Evolutionary conservation across 1,284 basidiomycete species (phyloP).

Genomic region (Tranzscheliella williamsii): DNA sequence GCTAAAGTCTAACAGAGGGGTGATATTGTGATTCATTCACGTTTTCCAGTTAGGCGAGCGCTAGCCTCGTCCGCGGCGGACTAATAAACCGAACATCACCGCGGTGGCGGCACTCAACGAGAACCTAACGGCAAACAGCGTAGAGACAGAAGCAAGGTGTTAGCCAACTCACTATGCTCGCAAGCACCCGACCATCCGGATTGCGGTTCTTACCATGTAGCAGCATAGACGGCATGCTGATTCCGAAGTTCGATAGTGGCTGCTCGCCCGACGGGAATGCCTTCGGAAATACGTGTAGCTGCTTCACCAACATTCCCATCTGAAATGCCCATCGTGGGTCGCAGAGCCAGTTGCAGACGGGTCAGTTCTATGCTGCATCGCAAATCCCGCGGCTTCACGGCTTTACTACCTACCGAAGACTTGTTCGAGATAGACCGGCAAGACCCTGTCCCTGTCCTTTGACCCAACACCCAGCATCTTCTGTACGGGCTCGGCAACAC

Average conservation of each 20-base stretch:
- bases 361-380: background rate
- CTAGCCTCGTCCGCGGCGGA: slow-evolving; percentile 30
- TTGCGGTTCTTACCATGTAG: slow-evolving; percentile 77
- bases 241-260: slow-evolving; percentile 88
- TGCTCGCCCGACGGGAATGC: slow-evolving; percentile 81
- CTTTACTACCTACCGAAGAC: slow-evolving; percentile 55
- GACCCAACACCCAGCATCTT: slow-evolving; percentile 15
- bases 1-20: too few relatives aligned
- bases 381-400: too few relatives aligned
- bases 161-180: too few relatives aligned
- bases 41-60: too few relatives aligned
- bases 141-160: too few relatives aligned
- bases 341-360: background rate
- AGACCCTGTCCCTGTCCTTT: slow-evolving; percentile 13
- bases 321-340: slow-evolving; percentile 57
- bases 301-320: slow-evolving; percentile 79
- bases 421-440: slow-evolving; percentile 55
- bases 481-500: slow-evolving; percentile 29
- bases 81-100: slow-evolving; percentile 46
- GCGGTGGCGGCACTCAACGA: slow-evolving; percentile 48
- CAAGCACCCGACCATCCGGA: too few relatives aligned
- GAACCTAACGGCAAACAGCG: slow-evolving; percentile 17
- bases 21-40: too few relatives aligned
- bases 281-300: slow-evolving; percentile 69
- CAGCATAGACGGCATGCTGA: slow-evolving; percentile 90